Percentiles rank a stretch among this genome's conserved stretches.
phyloP scores from a whole-genome alignment of 2,329 filamentous ascomycete species.

The Calonectria honghensis region DNA sequence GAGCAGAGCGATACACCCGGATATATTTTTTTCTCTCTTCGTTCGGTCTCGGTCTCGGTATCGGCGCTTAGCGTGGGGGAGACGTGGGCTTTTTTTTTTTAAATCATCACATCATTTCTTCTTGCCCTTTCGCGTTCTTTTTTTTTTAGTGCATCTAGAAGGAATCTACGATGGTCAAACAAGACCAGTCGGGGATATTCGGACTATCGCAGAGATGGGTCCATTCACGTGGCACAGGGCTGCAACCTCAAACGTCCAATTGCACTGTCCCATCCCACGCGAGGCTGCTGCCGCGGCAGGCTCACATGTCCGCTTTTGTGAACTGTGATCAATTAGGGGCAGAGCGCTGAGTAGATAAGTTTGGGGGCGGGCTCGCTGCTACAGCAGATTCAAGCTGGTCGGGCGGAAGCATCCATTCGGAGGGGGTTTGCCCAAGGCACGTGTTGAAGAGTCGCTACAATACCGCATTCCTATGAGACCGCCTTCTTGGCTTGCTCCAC shows the following conservation, averaged over 20 bases:
- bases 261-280: neutral
- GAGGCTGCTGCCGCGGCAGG: neutral
- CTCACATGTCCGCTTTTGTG: neutral
- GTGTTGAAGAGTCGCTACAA: neutral
- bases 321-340: neutral
- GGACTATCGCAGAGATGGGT: neutral
- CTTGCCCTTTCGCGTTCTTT: neutral
- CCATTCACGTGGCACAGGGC: neutral
- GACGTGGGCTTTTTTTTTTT: neutral
- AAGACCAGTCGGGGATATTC: neutral
- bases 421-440: neutral
- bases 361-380: neutral
- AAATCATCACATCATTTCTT: neutral
- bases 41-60: conserved; percentile 12
- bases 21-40: neutral
- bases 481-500: neutral
- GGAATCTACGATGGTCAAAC: neutral
- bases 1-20: neutral
- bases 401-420: neutral
- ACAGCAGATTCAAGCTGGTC: too few species aligned
- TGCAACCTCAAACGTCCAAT: neutral
- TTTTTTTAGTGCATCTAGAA: neutral
- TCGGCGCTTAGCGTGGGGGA: neutral
- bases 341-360: neutral
- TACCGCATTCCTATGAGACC: neutral